Conservation (phyloP, 1,284 basidiomycete genomes). For the Pseudozyma tsukubaensis region DNA sequence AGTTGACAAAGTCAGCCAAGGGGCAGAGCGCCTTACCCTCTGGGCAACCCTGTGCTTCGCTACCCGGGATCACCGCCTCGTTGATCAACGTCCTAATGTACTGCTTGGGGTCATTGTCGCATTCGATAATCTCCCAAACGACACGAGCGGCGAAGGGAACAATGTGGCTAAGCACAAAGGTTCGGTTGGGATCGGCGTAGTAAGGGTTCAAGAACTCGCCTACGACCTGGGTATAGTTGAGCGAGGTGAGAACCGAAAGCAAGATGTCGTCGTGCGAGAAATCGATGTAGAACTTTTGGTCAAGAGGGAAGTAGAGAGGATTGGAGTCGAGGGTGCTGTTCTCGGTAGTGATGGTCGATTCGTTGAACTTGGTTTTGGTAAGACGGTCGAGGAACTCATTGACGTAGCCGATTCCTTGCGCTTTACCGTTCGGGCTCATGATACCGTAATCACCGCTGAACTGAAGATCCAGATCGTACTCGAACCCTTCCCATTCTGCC, state of each 20-base stretch:
- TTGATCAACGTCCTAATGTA: constrained; percentile 86
- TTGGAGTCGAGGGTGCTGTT: constrained; percentile 59
- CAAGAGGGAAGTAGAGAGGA: constrained; percentile 57
- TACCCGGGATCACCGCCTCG: constrained; percentile 86
- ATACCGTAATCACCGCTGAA: constrained; percentile 75
- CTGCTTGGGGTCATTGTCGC: constrained; percentile 63
- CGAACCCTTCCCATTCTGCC: constrained; percentile 86
- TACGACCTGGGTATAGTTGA: constrained; percentile 63
- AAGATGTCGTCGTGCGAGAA: constrained; percentile 64
- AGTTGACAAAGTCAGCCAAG: constrained; percentile 77
- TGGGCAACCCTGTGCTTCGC: constrained; percentile 76
- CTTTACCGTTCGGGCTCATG: constrained; percentile 81
- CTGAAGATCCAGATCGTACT: constrained; percentile 73
- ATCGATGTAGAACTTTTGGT: constrained; percentile 63
- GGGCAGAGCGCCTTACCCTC: constrained; percentile 83
- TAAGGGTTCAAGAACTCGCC: constrained; percentile 47
- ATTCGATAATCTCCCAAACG: constrained; percentile 57
- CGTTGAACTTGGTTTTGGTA: constrained; percentile 42
- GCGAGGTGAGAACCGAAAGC: constrained; percentile 57
- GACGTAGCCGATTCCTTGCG: constrained; percentile 85
- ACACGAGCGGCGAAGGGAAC: constrained; percentile 55
- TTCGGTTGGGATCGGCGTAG: constrained; percentile 38
- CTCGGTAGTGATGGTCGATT: constrained; percentile 51
- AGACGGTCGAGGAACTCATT: constrained; percentile 64
- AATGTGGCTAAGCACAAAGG: constrained; percentile 55